These are phyloP conservation scores for Ambrosia artemisiifolia DNA, from an alignment of 129 eudicot species.

Conservation along the genomic window DNA sequence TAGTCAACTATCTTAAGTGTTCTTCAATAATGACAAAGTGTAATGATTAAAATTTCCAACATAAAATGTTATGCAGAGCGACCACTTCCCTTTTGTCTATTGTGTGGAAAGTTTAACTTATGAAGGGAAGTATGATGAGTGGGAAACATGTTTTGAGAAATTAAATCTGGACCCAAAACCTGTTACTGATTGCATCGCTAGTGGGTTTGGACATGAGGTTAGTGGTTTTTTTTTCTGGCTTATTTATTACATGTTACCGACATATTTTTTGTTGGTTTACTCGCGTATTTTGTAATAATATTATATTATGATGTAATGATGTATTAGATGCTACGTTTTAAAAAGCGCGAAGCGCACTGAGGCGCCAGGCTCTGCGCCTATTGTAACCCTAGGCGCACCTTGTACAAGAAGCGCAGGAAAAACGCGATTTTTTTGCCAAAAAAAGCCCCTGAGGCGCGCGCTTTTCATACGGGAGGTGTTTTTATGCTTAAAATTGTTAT, in stretches of 20 bases:
- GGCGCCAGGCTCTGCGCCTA: too few relatives aligned
- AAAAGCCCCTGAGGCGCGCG: too few relatives aligned
- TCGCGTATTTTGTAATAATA: too few relatives aligned
- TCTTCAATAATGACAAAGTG: constrained; percentile 6
- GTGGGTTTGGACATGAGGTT: constrained; percentile 69
- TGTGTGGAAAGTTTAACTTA: constrained; percentile 70
- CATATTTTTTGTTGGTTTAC: not conserved
- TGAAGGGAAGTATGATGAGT: constrained; percentile 44
- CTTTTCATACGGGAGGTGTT: too few relatives aligned
- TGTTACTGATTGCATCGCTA: constrained; percentile 53
- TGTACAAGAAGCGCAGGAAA: too few relatives aligned
- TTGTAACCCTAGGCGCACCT: too few relatives aligned
- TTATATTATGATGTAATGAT: not conserved
- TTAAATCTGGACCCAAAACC: constrained; percentile 67
- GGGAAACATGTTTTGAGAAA: constrained; percentile 84
- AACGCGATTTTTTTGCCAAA: too few relatives aligned
- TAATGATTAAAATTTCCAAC: constrained; percentile 4
- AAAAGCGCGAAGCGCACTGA: too few relatives aligned
- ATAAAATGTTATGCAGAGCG: constrained; percentile 50
- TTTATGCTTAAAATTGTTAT: too few relatives aligned
- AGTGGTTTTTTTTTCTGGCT: constrained; percentile 34
- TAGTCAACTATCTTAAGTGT: not conserved
- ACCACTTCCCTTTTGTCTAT: constrained; percentile 71
- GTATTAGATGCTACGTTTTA: too few relatives aligned
- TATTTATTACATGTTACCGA: not conserved